A percentile compares a stretch with the other conserved stretches of the same genome.
phyloP scores from a whole-genome alignment of 257 asterid species.

The Ehretia macrophylla region DNA sequence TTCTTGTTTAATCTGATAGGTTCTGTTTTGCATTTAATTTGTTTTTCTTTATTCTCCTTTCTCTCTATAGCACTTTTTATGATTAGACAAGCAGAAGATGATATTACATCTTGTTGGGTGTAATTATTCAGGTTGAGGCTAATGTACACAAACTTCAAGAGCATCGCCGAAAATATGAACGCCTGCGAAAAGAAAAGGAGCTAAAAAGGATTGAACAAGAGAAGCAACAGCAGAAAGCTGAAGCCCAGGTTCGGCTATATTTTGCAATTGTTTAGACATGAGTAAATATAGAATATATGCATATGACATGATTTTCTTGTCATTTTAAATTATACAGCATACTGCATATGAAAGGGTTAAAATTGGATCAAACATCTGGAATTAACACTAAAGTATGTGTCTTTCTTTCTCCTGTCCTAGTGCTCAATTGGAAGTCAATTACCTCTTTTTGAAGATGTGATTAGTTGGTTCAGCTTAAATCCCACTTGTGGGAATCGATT shows the following conservation, averaged over 20 bases:
- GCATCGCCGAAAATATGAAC: slow-evolving; percentile 64
- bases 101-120: neutral
- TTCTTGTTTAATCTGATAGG: neutral
- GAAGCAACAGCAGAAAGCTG: slow-evolving; percentile 33
- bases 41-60: neutral
- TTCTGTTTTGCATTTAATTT: neutral
- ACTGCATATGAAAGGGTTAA: no score
- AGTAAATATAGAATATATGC: no score
- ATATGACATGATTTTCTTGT: neutral
- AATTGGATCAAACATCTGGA: no score
- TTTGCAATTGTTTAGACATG: no score
- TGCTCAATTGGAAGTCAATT: no score
- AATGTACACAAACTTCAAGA: slow-evolving; percentile 61
- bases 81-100: neutral
- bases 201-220: slow-evolving; percentile 39
- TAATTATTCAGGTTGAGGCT: slow-evolving; percentile 61
- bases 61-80: neutral
- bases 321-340: no score
- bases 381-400: no score
- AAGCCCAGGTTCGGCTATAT: slow-evolving; percentile 21
- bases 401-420: no score
- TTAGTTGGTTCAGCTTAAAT: no score
- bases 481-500: no score
- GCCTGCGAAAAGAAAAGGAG: slow-evolving; percentile 51
- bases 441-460: no score